Evolutionary conservation across 2,329 filamentous ascomycete genomes (phyloP), one percentile per base, ranked within the genome.

Genomic region (Penicillium sp.): DNA sequence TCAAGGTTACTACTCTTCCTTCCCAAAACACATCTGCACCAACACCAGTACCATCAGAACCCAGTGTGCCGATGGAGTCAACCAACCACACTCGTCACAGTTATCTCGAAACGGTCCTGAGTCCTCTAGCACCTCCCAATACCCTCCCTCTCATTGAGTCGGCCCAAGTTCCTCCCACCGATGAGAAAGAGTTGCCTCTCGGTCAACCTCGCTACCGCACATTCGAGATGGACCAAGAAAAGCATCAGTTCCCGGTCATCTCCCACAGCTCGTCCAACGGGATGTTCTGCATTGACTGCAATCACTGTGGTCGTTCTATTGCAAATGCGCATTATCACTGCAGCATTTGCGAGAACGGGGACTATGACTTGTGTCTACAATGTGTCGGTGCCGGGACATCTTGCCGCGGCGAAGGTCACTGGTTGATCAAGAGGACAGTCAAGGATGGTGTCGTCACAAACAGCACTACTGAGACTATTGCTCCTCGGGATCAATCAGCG

Each of bases 251-350:
- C 44, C 73, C 74, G 0, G 63, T 72, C 19, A 66, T 74, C 57
- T 68, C 71, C 27, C 73, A 69, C 63, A 65, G 66, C 48, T 75
- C 72, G 45, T 66, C 71, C 51, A 64, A 63, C 36, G 70, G 70
- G 55, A 78, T 83, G 47, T 96, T 93, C 76, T 89, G 90, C 13
- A 92, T 99, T 44, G 96, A 90, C 81, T 99, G 94, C 84, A 97
- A 99, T 79, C 84, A 86, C 73, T 99, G 94, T 76, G 89, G 91
- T 65, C 81, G 80, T 60, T 85, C 87, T 42, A 91, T 97, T 68
- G 84, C 88, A 29, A 87, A 91, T 66, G 84, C 86, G 51, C 93
- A 99, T 77, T 99, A 90, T 76, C 94, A 99, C 78, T 99, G 96
- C 81, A 90, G 90, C 64, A 90, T 89, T 57, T 99, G 94, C 72